Conservation (phyloP, 2,329 filamentous ascomycete species). For the Cladosporium sphaerospermum region DNA sequence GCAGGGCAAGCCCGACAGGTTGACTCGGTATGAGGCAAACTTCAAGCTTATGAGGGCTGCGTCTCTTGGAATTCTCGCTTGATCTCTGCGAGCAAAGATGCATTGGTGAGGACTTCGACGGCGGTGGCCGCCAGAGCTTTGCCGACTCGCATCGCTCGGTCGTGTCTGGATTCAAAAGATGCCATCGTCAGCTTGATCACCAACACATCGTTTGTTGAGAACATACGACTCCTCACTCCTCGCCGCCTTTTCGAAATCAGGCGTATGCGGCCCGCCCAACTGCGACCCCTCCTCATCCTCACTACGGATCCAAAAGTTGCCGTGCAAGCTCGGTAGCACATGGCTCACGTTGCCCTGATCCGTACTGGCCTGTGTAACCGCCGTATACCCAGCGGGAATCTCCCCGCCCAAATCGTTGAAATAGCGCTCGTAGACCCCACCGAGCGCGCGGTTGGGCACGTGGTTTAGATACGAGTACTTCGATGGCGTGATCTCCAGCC, state of each 20-base stretch:
- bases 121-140: constrained; percentile 32
- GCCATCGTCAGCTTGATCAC: background rate
- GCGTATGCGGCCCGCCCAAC: constrained; percentile 34
- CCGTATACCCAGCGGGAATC: constrained; percentile 32
- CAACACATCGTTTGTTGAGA: constrained; percentile 18
- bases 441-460: constrained; percentile 49
- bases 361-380: constrained; percentile 48
- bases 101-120: constrained; percentile 29
- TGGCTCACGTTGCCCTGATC: constrained; percentile 57
- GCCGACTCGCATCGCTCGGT: constrained; percentile 23
- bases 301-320: constrained; percentile 44
- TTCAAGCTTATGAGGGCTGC: background rate
- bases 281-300: constrained; percentile 25
- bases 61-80: constrained; percentile 23
- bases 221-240: constrained; percentile 33
- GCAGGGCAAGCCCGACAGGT: background rate
- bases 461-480: constrained; percentile 48
- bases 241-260: constrained; percentile 34
- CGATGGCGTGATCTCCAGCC: constrained; percentile 37
- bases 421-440: constrained; percentile 17
- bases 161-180: background rate
- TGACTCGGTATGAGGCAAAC: background rate
- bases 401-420: constrained; percentile 28
- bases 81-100: constrained; percentile 21
- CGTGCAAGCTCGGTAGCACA: constrained; percentile 50